These are phyloP conservation scores for Rhynchosporium graminicola DNA, from an alignment of 2,329 filamentous ascomycete genomes.

Conservation along the genomic window DNA sequence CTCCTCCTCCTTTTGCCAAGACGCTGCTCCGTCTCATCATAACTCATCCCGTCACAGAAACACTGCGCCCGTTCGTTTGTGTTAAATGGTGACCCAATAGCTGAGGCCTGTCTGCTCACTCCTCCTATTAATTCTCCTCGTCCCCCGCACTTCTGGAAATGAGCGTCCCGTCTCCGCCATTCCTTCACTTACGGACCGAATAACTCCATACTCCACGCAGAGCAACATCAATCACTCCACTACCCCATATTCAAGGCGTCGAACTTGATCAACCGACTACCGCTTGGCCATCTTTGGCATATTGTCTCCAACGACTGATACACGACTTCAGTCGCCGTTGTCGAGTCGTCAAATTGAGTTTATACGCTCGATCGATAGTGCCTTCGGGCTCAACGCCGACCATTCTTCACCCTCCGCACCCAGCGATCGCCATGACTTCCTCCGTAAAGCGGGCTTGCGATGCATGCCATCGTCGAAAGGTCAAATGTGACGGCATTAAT, in stretches of 20 bases:
- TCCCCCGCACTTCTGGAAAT: slow-evolving; percentile 28
- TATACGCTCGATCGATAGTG: slow-evolving; percentile 12
- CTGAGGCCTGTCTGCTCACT: slow-evolving; percentile 2
- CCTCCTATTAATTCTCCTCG: slow-evolving; percentile 9
- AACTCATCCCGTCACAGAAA: background rate
- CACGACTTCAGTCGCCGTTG: slow-evolving; percentile 12
- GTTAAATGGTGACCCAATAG: slow-evolving; percentile 4
- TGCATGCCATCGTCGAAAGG: slow-evolving; percentile 72
- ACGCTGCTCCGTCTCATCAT: background rate
- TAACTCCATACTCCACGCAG: slow-evolving; percentile 30
- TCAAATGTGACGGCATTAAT: slow-evolving; percentile 71
- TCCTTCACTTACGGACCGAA: slow-evolving; percentile 33
- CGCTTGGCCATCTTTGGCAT: background rate
- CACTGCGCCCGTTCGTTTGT: slow-evolving; percentile 2
- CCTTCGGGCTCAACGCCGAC: slow-evolving; percentile 11
- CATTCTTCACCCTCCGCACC: slow-evolving; percentile 10
- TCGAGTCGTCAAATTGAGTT: slow-evolving; percentile 10
- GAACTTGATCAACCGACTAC: slow-evolving; percentile 15
- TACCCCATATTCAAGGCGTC: slow-evolving; percentile 24
- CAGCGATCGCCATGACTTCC: slow-evolving; percentile 35
- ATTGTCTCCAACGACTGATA: background rate
- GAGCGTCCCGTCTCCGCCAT: slow-evolving; percentile 29
- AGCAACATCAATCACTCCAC: slow-evolving; percentile 25
- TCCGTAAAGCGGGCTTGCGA: slow-evolving; percentile 64
- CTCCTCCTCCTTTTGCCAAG: background rate